A percentile compares a stretch with the other conserved stretches of the same genome.
Conservation (phyloP, 371 early-diverging fungal genomes). For the Haplosporangium sp. region DNA sequence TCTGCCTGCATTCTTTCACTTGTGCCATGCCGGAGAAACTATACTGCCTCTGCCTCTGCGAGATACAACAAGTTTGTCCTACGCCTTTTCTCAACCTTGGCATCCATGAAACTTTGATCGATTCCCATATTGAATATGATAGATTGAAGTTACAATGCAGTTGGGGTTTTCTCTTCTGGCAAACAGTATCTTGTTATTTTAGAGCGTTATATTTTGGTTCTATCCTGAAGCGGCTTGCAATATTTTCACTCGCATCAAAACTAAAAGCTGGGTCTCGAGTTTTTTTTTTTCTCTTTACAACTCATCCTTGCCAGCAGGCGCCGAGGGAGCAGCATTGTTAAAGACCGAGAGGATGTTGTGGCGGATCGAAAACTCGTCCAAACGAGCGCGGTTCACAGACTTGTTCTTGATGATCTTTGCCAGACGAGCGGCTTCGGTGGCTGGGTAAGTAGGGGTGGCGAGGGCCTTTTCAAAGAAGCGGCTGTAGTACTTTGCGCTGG, state of each 20-base stretch:
- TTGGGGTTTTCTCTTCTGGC: no score
- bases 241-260: background rate
- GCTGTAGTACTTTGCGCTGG: slow-evolving; percentile 73
- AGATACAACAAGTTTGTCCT: no score
- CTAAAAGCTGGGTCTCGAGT: background rate
- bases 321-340: slow-evolving; percentile 29
- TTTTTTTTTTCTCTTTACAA: slow-evolving; percentile 44
- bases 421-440: slow-evolving; percentile 76
- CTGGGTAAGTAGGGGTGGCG: slow-evolving; percentile 67
- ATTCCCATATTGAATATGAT: no score
- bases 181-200: background rate
- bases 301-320: slow-evolving; percentile 58
- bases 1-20: no score
- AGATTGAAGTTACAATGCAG: no score
- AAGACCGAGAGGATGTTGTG: slow-evolving; percentile 80
- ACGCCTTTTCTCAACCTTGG: no score
- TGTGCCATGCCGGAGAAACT: no score
- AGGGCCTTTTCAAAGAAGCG: slow-evolving; percentile 81
- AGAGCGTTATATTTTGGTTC: slow-evolving; percentile 3
- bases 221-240: background rate
- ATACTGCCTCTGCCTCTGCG: no score
- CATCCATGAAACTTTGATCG: no score
- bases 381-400: slow-evolving; percentile 67
- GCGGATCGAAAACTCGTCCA: slow-evolving; percentile 82
- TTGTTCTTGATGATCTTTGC: slow-evolving; percentile 73